phyloP scores from a whole-genome alignment of 2,329 filamentous ascomycete genomes.

The Epichloe aotearoae region DNA sequence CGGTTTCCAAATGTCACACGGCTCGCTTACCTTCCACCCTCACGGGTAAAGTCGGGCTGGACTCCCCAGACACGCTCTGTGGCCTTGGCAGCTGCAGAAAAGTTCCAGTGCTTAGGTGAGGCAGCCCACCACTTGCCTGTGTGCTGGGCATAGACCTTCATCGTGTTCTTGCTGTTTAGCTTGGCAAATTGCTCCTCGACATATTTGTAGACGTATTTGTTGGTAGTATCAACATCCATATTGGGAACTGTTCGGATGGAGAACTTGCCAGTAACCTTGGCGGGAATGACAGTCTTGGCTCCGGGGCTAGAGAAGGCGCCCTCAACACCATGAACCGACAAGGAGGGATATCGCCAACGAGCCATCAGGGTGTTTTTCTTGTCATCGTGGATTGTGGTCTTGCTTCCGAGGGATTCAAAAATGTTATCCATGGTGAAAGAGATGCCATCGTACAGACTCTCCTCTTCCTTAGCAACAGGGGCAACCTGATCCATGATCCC shows the following conservation, averaged over 20 bases:
- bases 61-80: conserved; percentile 90
- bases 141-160: conserved; percentile 73
- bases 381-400: conserved; percentile 73
- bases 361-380: conserved; percentile 93
- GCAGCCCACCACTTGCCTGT: conserved; percentile 98
- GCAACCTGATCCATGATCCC: conserved; percentile 90
- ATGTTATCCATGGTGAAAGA: conserved; percentile 94
- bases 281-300: conserved; percentile 96
- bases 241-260: conserved; percentile 93
- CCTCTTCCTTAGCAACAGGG: conserved; percentile 74
- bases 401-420: conserved; percentile 82
- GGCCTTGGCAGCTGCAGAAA: conserved; percentile 86
- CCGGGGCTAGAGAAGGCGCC: conserved; percentile 87
- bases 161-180: conserved; percentile 80
- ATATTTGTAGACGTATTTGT: conserved; percentile 71
- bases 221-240: conserved; percentile 89
- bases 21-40: conserved; percentile 65
- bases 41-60: conserved; percentile 85
- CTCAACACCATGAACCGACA: conserved; percentile 90
- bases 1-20: too few species aligned
- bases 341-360: conserved; percentile 86
- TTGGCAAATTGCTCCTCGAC: conserved; percentile 76
- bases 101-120: conserved; percentile 98
- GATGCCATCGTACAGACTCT: conserved; percentile 76
- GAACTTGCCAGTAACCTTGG: conserved; percentile 97